These are phyloP conservation scores for Fusarium sp. DNA, from an alignment of 2,329 filamentous ascomycete genomes.

Conservation along the genomic window DNA sequence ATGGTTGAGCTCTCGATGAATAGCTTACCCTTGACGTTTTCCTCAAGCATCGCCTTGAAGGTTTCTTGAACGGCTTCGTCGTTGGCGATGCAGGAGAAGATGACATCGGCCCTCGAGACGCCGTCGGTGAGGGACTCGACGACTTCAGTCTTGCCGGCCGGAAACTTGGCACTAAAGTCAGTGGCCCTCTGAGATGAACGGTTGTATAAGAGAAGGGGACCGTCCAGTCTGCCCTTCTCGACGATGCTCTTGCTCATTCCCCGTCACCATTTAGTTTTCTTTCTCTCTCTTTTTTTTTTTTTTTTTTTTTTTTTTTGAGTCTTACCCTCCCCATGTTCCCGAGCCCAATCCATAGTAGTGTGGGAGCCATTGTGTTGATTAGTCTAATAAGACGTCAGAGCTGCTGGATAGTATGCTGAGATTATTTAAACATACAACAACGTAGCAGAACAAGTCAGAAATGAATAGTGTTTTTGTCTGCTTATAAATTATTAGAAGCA, in stretches of 20 bases:
- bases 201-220: constrained; percentile 83
- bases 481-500: not conserved
- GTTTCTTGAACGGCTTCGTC: constrained; percentile 76
- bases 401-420: not conserved
- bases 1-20: constrained; percentile 91
- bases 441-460: not conserved
- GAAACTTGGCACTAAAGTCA: constrained; percentile 70
- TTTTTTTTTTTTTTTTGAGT: no score
- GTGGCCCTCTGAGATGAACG: constrained; percentile 73
- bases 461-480: not conserved
- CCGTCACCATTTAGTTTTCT: constrained; percentile 53
- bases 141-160: constrained; percentile 69
- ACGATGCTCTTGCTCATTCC: constrained; percentile 88
- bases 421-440: not conserved
- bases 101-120: constrained; percentile 75
- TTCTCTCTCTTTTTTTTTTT: no score
- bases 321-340: constrained; percentile 87
- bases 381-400: no score
- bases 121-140: constrained; percentile 72
- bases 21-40: constrained; percentile 73
- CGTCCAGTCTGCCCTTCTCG: constrained; percentile 76
- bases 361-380: constrained; percentile 62
- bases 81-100: constrained; percentile 84
- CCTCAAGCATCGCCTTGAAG: constrained; percentile 64
- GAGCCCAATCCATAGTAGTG: constrained; percentile 81